These are phyloP conservation scores for Trichoderma asperellum DNA, from an alignment of 2,329 filamentous ascomycete genomes.

Conservation along the genomic window DNA sequence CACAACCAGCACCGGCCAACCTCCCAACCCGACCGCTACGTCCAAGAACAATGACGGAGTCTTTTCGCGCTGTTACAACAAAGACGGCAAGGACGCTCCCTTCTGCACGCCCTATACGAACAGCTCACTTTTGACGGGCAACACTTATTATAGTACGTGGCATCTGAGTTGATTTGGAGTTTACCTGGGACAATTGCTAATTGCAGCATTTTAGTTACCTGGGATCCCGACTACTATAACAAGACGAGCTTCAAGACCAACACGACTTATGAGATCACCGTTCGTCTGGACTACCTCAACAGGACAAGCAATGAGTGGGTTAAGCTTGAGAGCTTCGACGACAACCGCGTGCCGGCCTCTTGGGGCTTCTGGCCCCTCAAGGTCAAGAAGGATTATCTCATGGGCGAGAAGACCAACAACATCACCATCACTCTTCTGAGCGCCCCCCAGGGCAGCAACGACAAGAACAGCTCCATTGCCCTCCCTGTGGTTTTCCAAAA, in stretches of 20 bases:
- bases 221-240: slow-evolving; percentile 58
- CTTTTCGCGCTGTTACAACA: slow-evolving; percentile 56
- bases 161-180: background rate
- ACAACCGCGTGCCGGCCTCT: slow-evolving; percentile 42
- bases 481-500: slow-evolving; percentile 44
- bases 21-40: slow-evolving; percentile 51
- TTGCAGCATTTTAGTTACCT: slow-evolving; percentile 51
- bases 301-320: slow-evolving; percentile 43
- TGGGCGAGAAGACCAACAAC: slow-evolving; percentile 48
- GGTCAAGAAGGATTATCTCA: slow-evolving; percentile 46
- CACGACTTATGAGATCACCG: slow-evolving; percentile 38
- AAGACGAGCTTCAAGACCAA: slow-evolving; percentile 38
- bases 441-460: slow-evolving; percentile 41
- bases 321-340: slow-evolving; percentile 43
- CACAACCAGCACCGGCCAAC: slow-evolving; percentile 48
- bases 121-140: slow-evolving; percentile 49
- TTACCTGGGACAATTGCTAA: background rate
- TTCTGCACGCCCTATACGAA: slow-evolving; percentile 55
- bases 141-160: slow-evolving; percentile 56
- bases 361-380: slow-evolving; percentile 55
- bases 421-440: slow-evolving; percentile 53
- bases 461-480: slow-evolving; percentile 48
- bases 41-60: slow-evolving; percentile 49
- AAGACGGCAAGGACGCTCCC: slow-evolving; percentile 51
- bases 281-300: slow-evolving; percentile 50